These are phyloP conservation scores for Alternaria conjuncta DNA, from an alignment of 2,329 filamentous ascomycete genomes.

Conservation along the genomic window DNA sequence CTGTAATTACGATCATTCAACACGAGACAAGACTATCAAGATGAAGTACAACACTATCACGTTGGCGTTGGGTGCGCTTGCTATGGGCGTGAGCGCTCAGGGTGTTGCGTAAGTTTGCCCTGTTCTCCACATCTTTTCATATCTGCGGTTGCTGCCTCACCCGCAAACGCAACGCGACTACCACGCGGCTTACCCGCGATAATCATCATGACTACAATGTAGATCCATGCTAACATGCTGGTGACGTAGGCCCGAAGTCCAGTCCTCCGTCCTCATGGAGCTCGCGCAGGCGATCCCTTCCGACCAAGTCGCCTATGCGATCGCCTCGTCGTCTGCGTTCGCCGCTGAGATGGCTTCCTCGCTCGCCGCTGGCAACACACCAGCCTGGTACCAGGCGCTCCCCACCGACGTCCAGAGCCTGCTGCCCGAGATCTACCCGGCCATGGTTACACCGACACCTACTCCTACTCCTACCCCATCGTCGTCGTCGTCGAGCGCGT, in stretches of 20 bases:
- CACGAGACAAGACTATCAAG: conserved; percentile 6
- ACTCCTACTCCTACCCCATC: conserved; percentile 10
- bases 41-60: conserved; percentile 43
- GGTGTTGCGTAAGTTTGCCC: conserved; percentile 30
- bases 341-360: conserved; percentile 52
- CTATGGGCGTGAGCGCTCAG: conserved; percentile 35
- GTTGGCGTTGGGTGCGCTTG: conserved; percentile 37
- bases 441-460: conserved; percentile 24
- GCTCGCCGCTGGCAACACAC: conserved; percentile 52
- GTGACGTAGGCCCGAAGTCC: conserved; percentile 27
- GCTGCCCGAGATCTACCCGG: conserved; percentile 47
- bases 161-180: background rate
- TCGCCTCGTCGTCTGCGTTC: conserved; percentile 52
- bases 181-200: background rate
- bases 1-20: conserved; percentile 4
- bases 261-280: conserved; percentile 50
- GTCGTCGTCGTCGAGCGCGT: background rate
- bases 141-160: background rate
- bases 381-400: conserved; percentile 54
- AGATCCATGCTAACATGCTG: conserved; percentile 14
- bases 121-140: background rate
- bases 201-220: background rate
- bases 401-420: conserved; percentile 54
- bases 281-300: conserved; percentile 55
- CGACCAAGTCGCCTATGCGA: conserved; percentile 48